phyloP scores from a whole-genome alignment of 352 stramenopile species.

The Thalassiosira delicatula region DNA sequence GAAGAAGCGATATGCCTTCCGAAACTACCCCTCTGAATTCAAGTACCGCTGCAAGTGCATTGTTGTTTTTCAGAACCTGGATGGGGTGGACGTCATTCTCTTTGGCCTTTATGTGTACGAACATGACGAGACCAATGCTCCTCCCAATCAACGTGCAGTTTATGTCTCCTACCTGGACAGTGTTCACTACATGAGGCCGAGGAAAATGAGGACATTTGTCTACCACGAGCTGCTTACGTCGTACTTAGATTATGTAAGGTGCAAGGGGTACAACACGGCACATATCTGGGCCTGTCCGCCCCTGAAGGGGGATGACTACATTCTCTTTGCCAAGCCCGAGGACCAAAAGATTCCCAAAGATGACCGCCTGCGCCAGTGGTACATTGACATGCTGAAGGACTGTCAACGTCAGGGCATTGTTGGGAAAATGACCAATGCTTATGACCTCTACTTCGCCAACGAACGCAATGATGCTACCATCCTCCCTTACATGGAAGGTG shows the following conservation, averaged over 20 bases:
- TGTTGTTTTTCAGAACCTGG: constrained; percentile 99
- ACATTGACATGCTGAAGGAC: constrained; percentile 84
- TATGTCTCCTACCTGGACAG: constrained; percentile 99
- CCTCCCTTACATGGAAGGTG: constrained; percentile 98
- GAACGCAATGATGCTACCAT: constrained; percentile 83
- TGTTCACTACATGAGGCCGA: constrained; percentile 97
- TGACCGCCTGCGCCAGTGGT: constrained; percentile 93
- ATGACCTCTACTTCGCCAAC: constrained; percentile 91
- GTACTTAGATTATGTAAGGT: constrained; percentile 97
- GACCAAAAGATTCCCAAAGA: constrained; percentile 99
- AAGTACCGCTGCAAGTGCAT: constrained; percentile 96
- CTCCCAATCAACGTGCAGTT: constrained; percentile 93
- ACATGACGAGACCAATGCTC: constrained; percentile 96
- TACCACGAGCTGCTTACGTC: constrained; percentile 99
- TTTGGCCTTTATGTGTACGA: constrained; percentile 99
- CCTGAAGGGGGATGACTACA: constrained; percentile 99
- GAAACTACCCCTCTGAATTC: constrained; percentile 86
- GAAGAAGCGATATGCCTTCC: constrained; percentile 85
- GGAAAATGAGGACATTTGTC: constrained; percentile 95
- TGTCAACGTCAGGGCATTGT: constrained; percentile 86
- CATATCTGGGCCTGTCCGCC: constrained; percentile 99
- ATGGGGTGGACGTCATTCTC: constrained; percentile 96
- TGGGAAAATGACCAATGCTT: constrained; percentile 94
- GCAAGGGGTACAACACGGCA: constrained; percentile 95
- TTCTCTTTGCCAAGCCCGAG: constrained; percentile 99